Evolutionary conservation across 345 rosid genomes (phyloP).

Genomic region (Euphorbia pulcherrima): DNA sequence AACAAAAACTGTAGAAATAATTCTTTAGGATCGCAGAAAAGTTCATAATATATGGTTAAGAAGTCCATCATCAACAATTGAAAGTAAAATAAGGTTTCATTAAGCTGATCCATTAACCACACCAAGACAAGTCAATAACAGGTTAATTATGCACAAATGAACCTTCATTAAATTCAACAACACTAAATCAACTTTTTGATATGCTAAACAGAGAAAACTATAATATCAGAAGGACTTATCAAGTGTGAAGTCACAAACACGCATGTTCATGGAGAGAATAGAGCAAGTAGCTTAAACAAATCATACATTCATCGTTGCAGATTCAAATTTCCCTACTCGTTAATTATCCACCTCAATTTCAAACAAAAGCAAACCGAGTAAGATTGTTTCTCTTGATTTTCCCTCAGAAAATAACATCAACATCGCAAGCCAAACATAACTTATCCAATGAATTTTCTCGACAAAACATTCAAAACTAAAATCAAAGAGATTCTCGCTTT

Average conservation of each 20-base stretch:
- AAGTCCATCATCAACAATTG: background rate
- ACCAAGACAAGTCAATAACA: background rate
- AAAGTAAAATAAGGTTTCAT: background rate
- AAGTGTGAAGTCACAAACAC: background rate
- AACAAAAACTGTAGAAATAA: no score
- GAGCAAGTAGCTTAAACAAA: constrained; percentile 1
- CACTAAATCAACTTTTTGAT: background rate
- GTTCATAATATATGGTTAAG: no score
- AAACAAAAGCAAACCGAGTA: background rate
- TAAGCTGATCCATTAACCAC: background rate
- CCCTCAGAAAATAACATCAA: no score
- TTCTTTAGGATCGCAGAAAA: no score
- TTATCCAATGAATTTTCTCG: no score
- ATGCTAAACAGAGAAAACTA: background rate
- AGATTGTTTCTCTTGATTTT: background rate
- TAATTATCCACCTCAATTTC: constrained; percentile 59
- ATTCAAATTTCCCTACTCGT: constrained; percentile 91
- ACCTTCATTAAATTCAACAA: background rate
- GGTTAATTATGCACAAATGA: background rate
- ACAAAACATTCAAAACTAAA: no score
- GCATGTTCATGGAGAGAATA: background rate
- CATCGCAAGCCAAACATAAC: no score
- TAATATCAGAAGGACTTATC: background rate
- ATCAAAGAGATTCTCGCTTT: no score
- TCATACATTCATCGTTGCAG: constrained; percentile 81